Evolutionary conservation across 352 stramenopile species (phyloP), one percentile per base, ranked within the genome.

Genomic region (Pythium aphanidermatum): DNA sequence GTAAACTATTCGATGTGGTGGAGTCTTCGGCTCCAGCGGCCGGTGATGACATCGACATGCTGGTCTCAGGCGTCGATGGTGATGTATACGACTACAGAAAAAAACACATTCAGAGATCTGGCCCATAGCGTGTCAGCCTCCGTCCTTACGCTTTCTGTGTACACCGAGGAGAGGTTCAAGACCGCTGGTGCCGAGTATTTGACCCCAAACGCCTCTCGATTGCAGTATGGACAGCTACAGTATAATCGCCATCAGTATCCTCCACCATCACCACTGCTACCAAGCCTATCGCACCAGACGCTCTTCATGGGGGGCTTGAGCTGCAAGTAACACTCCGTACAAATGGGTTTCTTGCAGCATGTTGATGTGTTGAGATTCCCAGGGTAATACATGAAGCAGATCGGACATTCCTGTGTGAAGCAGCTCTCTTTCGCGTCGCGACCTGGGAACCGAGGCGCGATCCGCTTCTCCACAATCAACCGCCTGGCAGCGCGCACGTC

Each of bases 191-290:
- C 52, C 34, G 63, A 55, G 55, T 89, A 86, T 16, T 59, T 65
- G 34, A 86, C 47, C 14, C 46, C 55, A 42, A 92, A 86, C 6
- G 46, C 60, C 17, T 88, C 73, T 8, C 68, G 57, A 34, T 90
- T 89, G 60, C 80, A 92, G 65, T 90, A 92, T 23, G 80, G 80
- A 48, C 80, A 92, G 53, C 74, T 86, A 51, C 16, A 60, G 21
- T 52, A 21, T 11, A 10, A 55, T 12, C 13, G 9, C 16, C 20
- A 17, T 14, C 42, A 46, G 17, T 13, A 5, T 19, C 19, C 8
- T 5, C 7, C 21, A 52, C 12, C 7, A 8, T 12, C 29, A 21
- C 26, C n/a, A 44, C 12, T 13, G 48, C 6, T n/a, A 40, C 38
- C 9, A 30, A 14, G 19, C 13, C 20, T 1, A 54, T 19, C 37